These are phyloP conservation scores for Lignosus rhinocerotis DNA, from an alignment of 1,284 basidiomycete genomes.

Conservation along the genomic window DNA sequence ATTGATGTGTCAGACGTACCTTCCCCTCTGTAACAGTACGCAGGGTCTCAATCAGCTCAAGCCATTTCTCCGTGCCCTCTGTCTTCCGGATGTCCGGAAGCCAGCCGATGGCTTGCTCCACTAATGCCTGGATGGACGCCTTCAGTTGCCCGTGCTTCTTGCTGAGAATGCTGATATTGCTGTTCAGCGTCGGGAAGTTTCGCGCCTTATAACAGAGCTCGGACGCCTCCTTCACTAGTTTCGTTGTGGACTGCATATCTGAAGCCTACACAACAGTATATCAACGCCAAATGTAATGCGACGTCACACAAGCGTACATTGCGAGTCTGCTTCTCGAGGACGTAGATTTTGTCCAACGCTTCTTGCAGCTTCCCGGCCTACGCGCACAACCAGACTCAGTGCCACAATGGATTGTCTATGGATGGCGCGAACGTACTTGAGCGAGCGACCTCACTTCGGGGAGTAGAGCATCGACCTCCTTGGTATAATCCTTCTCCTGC, in stretches of 20 bases:
- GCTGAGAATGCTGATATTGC: slow-evolving; percentile 72
- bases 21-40: slow-evolving; percentile 96
- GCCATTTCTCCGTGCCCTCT: slow-evolving; percentile 76
- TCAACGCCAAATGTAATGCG: neutral
- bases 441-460: slow-evolving; percentile 55
- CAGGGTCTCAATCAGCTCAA: slow-evolving; percentile 87
- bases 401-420: slow-evolving; percentile 9
- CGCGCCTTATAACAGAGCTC: slow-evolving; percentile 74
- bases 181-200: slow-evolving; percentile 73
- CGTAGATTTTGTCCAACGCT: slow-evolving; percentile 87
- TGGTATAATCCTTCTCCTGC: slow-evolving; percentile 76
- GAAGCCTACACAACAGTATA: slow-evolving; percentile 63
- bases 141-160: slow-evolving; percentile 99
- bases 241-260: slow-evolving; percentile 88
- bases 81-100: slow-evolving; percentile 71
- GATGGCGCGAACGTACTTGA: slow-evolving; percentile 44
- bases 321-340: slow-evolving; percentile 93
- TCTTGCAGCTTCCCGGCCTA: slow-evolving; percentile 81
- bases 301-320: slow-evolving; percentile 80
- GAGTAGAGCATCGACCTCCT: slow-evolving; percentile 66
- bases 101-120: slow-evolving; percentile 84
- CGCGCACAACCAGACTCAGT: slow-evolving; percentile 17
- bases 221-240: slow-evolving; percentile 75
- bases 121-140: slow-evolving; percentile 86
- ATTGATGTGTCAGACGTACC: slow-evolving; percentile 45